phyloP scores from a whole-genome alignment of 441 rosid genomes.

The Jatropha multifida region DNA sequence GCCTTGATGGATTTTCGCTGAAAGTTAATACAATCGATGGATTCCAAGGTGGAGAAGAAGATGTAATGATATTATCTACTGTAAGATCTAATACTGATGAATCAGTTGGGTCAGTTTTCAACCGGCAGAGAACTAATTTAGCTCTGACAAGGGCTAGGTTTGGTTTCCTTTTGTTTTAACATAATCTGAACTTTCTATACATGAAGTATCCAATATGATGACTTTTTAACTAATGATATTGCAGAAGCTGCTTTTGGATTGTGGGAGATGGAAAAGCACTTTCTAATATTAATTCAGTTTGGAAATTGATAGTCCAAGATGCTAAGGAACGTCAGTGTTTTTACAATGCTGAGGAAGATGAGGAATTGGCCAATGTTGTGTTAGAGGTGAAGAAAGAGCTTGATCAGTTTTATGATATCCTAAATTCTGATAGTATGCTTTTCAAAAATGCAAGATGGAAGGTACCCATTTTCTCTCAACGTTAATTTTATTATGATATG shows the following conservation, averaged over 20 bases:
- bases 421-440: constrained; percentile 30
- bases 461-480: constrained; percentile 21
- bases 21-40: constrained; percentile 38
- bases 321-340: constrained; percentile 48
- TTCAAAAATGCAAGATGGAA: constrained; percentile 49
- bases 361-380: constrained; percentile 36
- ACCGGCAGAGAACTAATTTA: constrained; percentile 33
- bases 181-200: background rate
- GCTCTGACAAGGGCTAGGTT: constrained; percentile 48
- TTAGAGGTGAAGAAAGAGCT: constrained; percentile 35
- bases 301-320: constrained; percentile 41
- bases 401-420: constrained; percentile 41
- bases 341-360: constrained; percentile 40
- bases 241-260: constrained; percentile 47
- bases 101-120: constrained; percentile 27
- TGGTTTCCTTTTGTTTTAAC: background rate
- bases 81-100: constrained; percentile 31
- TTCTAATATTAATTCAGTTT: constrained; percentile 29
- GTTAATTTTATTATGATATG: background rate
- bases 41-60: constrained; percentile 46
- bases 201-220: background rate
- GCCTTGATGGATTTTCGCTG: constrained; percentile 25
- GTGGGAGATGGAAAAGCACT: constrained; percentile 42
- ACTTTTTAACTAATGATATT: constrained; percentile 2
- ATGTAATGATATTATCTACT: constrained; percentile 37